Evolutionary conservation across 2,329 filamentous ascomycete genomes (phyloP).

Genomic region (Botrytis aclada): DNA sequence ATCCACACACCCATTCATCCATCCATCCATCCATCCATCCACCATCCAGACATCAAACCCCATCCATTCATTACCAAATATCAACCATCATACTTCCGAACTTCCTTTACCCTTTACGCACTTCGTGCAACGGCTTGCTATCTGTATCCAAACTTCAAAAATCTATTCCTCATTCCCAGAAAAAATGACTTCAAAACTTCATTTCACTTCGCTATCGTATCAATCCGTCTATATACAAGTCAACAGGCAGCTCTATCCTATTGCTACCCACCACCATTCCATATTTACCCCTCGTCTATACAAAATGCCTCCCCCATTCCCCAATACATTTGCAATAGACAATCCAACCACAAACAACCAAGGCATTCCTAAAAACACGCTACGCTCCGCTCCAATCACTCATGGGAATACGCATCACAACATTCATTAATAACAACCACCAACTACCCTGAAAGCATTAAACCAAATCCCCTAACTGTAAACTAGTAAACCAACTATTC

Average conservation of each 20-base stretch:
- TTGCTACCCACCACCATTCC: background rate
- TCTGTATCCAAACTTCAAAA: background rate
- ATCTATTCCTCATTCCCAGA: background rate
- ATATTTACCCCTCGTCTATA: background rate
- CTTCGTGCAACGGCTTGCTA: background rate
- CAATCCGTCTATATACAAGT: slow-evolving; percentile 8
- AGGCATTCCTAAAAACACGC: background rate
- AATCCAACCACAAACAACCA: background rate
- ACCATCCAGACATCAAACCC: too few species aligned
- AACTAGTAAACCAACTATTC: background rate
- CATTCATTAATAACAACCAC: slow-evolving; percentile 6
- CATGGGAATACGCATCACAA: background rate
- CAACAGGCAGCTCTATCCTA: background rate
- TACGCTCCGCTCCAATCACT: background rate
- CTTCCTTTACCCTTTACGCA: background rate
- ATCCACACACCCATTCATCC: too few species aligned
- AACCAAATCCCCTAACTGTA: background rate
- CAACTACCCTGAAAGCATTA: background rate
- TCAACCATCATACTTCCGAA: background rate
- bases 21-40: too few species aligned
- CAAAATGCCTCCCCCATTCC: background rate
- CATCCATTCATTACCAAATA: background rate
- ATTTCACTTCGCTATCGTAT: slow-evolving; percentile 12
- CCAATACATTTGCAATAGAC: background rate
- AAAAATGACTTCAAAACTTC: background rate